Conservation (phyloP, 176 grass and related monocot genomes). For the Phragmites australis region DNA sequence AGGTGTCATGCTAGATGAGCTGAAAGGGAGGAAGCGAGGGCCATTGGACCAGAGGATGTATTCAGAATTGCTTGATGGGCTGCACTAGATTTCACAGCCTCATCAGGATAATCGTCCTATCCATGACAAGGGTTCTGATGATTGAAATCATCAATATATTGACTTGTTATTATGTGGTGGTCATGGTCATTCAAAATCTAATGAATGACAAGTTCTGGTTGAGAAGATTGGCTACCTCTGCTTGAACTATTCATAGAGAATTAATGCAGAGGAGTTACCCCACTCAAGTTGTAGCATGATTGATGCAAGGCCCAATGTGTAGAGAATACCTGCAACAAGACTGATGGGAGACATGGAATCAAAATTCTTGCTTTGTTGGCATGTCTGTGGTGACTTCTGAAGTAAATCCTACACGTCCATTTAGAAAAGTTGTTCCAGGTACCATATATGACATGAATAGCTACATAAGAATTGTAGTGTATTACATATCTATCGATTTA, state of each 20-base stretch:
- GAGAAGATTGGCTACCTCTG: constrained; percentile 3
- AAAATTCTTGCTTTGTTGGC: not conserved
- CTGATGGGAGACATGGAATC: not conserved
- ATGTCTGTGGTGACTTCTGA: not conserved
- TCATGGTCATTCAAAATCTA: not conserved
- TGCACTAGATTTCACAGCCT: constrained; percentile 90
- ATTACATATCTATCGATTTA: too few species aligned
- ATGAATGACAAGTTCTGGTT: not conserved
- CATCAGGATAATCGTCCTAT: constrained; percentile 24
- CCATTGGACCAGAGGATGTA: constrained; percentile 66
- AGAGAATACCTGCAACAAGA: too few species aligned
- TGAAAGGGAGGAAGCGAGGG: constrained; percentile 56
- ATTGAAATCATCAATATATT: constrained; percentile 17
- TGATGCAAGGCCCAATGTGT: too few species aligned
- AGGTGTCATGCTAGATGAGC: constrained; percentile 67
- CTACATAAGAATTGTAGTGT: too few species aligned
- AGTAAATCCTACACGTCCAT: constrained; percentile 9
- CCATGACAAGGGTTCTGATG: constrained; percentile 29
- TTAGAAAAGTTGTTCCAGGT: constrained; percentile 25
- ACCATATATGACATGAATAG: too few species aligned
- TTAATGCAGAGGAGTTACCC: constrained; percentile 1
- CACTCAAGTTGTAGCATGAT: not conserved
- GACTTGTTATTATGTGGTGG: not conserved
- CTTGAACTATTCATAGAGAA: not conserved
- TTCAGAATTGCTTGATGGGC: constrained; percentile 73